Evolutionary conservation across 2,329 filamentous ascomycete genomes (phyloP), one percentile per base, ranked within the genome.

Genomic region (Xylariales sp.): DNA sequence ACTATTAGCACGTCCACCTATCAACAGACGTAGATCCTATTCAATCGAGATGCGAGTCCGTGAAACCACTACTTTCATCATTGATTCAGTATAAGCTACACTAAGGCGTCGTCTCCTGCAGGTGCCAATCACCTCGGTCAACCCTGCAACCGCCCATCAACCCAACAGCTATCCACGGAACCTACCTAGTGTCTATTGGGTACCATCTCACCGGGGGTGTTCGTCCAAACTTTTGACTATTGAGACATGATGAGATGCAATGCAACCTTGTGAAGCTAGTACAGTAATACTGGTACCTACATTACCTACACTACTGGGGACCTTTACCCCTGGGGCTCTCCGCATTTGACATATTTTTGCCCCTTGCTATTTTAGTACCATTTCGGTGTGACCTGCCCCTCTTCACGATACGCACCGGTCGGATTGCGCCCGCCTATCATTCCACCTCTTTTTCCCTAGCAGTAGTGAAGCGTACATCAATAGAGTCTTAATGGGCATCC

Each of bases 171-270:
- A 34, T 56, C 34, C 36, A 56, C 12, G 36, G 55, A 65, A 28
- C 52, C 58, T 43, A 48, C 52, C 58, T 43, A 48, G 46, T 53
- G 48, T 49, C 41, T 58, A 64, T 57, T 46, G 32, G 36, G 55
- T 56, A 56, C 62, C 48, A n/a, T 45, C 8, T 60, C 48, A 36
- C 59, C 46, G 30, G 58, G 64, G 57, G 59, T 65, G 62, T 70
- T 59, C 65, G 52, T 70, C 64, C 61, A 49, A 65, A 43, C 67
- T 64, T 68, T 61, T 59, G 61, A 53, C 53, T 53, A 62, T 61
- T 68, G 56, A 63, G 62, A 65, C 61, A 63, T 41, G 58, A 43
- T 55, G 32, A 65, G 59, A 68, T 65, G 68, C 68, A 68, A 65
- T 70, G 65, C 65, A 68, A 68, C 68, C 56, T 59, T 23, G 43